Evolutionary conservation across 345 rosid genomes (phyloP).

Genomic region (Microcos paniculata): DNA sequence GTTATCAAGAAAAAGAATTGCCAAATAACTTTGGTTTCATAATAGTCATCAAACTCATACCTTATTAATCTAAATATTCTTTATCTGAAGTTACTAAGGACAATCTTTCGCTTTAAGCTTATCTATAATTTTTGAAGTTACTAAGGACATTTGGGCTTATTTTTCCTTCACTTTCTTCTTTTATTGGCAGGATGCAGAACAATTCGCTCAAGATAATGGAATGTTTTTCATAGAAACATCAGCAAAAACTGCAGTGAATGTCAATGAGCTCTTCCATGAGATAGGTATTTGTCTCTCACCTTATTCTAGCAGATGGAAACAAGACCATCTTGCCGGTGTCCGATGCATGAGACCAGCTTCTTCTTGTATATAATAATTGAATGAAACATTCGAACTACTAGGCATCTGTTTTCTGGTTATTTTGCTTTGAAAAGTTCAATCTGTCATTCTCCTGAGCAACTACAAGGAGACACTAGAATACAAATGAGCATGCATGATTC

Average conservation of each 20-base stretch:
- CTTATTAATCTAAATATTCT: neutral
- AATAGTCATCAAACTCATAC: neutral
- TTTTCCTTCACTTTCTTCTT: neutral
- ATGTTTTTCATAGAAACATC: conserved; percentile 68
- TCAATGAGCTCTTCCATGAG: conserved; percentile 70
- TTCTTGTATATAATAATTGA: neutral
- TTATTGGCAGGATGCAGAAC: conserved; percentile 56
- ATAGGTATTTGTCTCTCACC: conserved; percentile 42
- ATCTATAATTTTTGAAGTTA: neutral
- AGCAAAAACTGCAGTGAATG: conserved; percentile 63
- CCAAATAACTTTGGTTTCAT: neutral
- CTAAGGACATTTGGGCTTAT: neutral
- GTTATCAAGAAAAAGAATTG: neutral
- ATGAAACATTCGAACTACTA: neutral
- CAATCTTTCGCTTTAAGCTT: neutral
- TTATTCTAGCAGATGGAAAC: neutral
- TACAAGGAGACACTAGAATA: neutral
- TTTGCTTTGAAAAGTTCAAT: neutral
- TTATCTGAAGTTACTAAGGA: neutral
- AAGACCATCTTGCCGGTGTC: neutral
- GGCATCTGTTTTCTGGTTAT: neutral
- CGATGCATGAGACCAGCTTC: neutral
- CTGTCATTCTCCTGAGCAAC: neutral
- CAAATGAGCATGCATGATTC: neutral
- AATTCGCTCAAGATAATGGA: conserved; percentile 57